Percentiles rank a stretch among this genome's conserved stretches.
phyloP scores from a whole-genome alignment of 176 grass and related monocot species.

The Zoysia pacifica region DNA sequence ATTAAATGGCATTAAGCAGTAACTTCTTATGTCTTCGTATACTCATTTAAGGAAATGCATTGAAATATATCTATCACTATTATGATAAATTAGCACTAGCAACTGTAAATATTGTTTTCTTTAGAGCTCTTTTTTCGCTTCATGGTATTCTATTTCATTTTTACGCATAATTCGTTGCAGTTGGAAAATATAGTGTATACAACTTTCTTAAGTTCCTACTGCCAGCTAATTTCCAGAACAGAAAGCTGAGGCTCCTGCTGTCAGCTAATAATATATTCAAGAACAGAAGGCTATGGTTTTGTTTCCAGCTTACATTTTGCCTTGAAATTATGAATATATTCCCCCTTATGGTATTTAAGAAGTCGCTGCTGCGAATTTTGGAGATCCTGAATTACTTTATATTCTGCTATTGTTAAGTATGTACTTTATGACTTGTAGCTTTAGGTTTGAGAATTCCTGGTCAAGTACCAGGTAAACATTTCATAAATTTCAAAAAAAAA shows the following conservation, averaged over 20 bases:
- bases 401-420: conserved; percentile 8
- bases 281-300: neutral
- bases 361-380: neutral
- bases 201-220: neutral
- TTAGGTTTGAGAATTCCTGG: conserved; percentile 26
- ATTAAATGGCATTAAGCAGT: conserved; percentile 7
- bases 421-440: conserved; percentile 20
- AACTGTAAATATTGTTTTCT: no score
- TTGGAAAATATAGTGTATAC: neutral
- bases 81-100: neutral
- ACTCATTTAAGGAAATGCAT: neutral
- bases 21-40: neutral
- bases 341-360: neutral
- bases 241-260: neutral
- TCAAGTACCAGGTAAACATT: conserved; percentile 4
- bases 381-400: neutral
- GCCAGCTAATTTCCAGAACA: neutral
- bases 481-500: conserved; percentile 20
- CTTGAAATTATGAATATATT: no score
- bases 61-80: neutral
- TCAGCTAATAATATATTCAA: neutral
- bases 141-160: neutral
- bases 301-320: neutral
- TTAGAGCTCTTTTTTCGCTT: no score
- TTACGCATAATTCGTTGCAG: neutral